Percentiles rank a stretch among this genome's conserved stretches.
phyloP scores from a whole-genome alignment of 768 basidiomycete genomes.

The Russula foetens region DNA sequence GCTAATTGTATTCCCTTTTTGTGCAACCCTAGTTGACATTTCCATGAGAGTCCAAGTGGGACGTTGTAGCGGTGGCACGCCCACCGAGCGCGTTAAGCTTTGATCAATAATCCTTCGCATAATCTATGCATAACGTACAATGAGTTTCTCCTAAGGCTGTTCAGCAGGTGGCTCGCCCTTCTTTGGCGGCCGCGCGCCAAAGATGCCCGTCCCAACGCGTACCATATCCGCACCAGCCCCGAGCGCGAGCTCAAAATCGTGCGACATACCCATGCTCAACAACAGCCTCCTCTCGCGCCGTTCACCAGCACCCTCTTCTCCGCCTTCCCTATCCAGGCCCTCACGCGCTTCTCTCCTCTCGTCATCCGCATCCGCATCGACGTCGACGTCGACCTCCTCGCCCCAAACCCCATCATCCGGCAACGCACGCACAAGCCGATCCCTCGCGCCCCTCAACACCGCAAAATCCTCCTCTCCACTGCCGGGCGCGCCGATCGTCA shows the following conservation, averaged over 20 bases:
- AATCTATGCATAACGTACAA: neutral
- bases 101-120: neutral
- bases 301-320: constrained; percentile 11
- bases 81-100: neutral
- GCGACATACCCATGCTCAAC: constrained; percentile 96
- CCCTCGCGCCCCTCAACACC: constrained; percentile 53
- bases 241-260: constrained; percentile 85
- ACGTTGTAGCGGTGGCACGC: too few species aligned
- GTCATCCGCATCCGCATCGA: neutral
- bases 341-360: neutral
- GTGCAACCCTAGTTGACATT: too few species aligned
- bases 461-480: constrained; percentile 68
- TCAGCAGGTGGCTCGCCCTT: neutral
- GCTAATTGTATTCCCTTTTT: too few species aligned
- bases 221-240: constrained; percentile 81
- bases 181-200: constrained; percentile 15
- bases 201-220: constrained; percentile 75
- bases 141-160: neutral
- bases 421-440: constrained; percentile 44
- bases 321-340: constrained; percentile 48
- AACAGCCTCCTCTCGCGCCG: constrained; percentile 46
- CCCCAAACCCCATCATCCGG: constrained; percentile 18
- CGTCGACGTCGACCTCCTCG: constrained; percentile 4
- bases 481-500: constrained; percentile 86
- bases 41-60: too few species aligned